These are phyloP conservation scores for Microcyclospora pomicola DNA, from an alignment of 2,329 filamentous ascomycete genomes.

Conservation along the genomic window DNA sequence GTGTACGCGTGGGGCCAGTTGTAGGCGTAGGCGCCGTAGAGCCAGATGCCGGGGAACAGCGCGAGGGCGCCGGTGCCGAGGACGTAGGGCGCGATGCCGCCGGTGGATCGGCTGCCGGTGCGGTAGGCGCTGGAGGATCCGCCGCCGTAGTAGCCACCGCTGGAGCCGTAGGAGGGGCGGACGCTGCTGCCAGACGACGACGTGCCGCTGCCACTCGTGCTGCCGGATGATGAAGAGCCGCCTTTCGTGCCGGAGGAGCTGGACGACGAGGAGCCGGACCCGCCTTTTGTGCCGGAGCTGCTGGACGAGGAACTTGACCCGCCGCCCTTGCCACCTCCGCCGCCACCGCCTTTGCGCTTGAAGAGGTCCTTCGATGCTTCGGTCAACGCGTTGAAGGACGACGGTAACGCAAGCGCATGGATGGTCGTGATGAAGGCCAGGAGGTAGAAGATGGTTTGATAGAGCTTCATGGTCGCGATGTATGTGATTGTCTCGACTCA, in stretches of 20 bases:
- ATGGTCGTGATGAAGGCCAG: constrained; percentile 18
- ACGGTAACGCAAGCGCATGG: constrained; percentile 19
- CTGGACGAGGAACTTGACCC: constrained; percentile 20
- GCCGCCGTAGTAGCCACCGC: constrained; percentile 54
- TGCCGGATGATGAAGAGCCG: constrained; percentile 25
- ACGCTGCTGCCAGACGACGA: constrained; percentile 32
- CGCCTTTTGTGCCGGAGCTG: constrained; percentile 22
- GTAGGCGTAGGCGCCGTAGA: constrained; percentile 49
- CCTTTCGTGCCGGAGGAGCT: constrained; percentile 15
- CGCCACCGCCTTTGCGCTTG: constrained; percentile 36
- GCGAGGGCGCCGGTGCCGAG: constrained; percentile 34
- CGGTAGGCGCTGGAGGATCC: constrained; percentile 53
- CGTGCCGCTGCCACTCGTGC: constrained; percentile 44
- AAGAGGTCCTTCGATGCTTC: constrained; percentile 16
- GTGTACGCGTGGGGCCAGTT: constrained; percentile 44
- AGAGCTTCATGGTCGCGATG: constrained; percentile 16
- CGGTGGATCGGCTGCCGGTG: constrained; percentile 24
- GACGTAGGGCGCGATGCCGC: constrained; percentile 40
- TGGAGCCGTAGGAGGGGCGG: constrained; percentile 1
- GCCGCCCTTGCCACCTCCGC: constrained; percentile 30
- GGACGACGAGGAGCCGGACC: constrained; percentile 9
- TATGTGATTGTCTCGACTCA: background rate
- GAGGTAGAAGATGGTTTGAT: constrained; percentile 16
- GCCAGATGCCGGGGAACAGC: constrained; percentile 53
- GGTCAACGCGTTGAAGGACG: constrained; percentile 22